These are phyloP conservation scores for Nakazawaea laoshanensis DNA, from an alignment of 805 yeast species.

Conservation along the genomic window DNA sequence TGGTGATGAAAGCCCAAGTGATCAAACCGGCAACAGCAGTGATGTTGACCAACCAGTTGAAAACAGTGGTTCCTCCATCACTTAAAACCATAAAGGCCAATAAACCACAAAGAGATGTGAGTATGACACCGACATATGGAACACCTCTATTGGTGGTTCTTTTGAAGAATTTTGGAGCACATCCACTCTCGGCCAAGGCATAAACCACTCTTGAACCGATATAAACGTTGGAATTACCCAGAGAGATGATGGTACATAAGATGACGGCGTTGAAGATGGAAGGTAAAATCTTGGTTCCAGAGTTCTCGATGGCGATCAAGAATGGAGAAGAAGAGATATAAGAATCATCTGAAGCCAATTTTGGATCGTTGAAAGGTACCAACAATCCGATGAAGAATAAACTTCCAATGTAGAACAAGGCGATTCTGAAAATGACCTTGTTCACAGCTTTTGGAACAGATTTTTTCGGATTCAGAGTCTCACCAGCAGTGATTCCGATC, in stretches of 20 bases:
- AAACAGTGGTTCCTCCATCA: conserved; percentile 45
- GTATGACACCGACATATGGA: conserved; percentile 48
- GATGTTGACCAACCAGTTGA: conserved; percentile 66
- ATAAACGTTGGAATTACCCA: conserved; percentile 70
- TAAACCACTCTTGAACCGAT: conserved; percentile 63
- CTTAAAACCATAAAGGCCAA: conserved; percentile 55
- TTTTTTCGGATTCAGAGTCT: conserved; percentile 59
- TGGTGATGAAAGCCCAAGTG: conserved; percentile 60
- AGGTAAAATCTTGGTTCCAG: conserved; percentile 60
- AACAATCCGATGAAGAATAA: conserved; percentile 62
- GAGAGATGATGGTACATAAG: conserved; percentile 60
- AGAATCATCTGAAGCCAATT: conserved; percentile 25
- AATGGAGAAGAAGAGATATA: conserved; percentile 56
- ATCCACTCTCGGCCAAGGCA: conserved; percentile 50
- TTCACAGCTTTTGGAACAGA: conserved; percentile 66
- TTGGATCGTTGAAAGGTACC: conserved; percentile 61
- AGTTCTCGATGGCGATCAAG: conserved; percentile 59
- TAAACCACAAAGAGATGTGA: conserved; percentile 55
- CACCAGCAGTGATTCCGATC: conserved; percentile 72
- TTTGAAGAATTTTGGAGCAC: conserved; percentile 47
- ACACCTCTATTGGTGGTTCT: conserved; percentile 49
- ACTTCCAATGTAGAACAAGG: conserved; percentile 56
- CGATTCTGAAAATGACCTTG: conserved; percentile 58
- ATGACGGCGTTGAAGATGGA: conserved; percentile 68
- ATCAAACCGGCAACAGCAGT: conserved; percentile 73